Base-by-base conservation (phyloP, 257 asterid species). In the Fraxinus cuspidata region DNA sequence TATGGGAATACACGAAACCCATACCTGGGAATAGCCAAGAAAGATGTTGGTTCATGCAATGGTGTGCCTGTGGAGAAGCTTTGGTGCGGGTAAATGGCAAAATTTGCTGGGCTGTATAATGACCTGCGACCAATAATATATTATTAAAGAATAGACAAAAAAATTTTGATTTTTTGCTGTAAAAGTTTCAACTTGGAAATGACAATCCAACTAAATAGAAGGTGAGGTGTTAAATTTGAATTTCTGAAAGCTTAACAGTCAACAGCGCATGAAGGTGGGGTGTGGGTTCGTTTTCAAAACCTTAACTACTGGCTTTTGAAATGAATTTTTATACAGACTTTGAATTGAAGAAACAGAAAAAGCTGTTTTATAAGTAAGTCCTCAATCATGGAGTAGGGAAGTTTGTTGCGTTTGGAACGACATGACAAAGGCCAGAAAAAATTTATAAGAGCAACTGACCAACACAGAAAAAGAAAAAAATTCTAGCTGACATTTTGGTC, bases 131-230 rank as follows among this genome's bases (percentile, higher is more conserved):
- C 35, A 42, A 42, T 12, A 42, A n/a, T n/a, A n/a, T n/a, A n/a
- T n/a, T 12, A 42, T 42, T 2, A 42, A 42, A 42, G 18, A 42
- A 42, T 42, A 42, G 51, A 12, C 51, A 66, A 5, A 23, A 71
- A 35, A 25, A 10, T 51, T 51, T 32, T 70, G 70, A 76, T 37
- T 12, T 16, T 42, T 60, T 68, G 66, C 42, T 29, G 76, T 60
- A 29, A 73, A 64, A 32, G 34, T 71, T 72, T 81, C 68, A 21
- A 63, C 78, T 70, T 76, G 76, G 53, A 81, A 82, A 84, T 79
- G 92, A 89, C 91, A 76, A 72, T 66, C 70, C 87, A 88, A 84
- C 94, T 25, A 82, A 71, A 78, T 40, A 73, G 78, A 77, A 83
- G 80, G 84, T 72, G 80, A 85, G 80, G 71, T 63, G 81, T 82